These are phyloP conservation scores for Fusarium sp. DNA, from an alignment of 2,329 filamentous ascomycete genomes.

Conservation along the genomic window DNA sequence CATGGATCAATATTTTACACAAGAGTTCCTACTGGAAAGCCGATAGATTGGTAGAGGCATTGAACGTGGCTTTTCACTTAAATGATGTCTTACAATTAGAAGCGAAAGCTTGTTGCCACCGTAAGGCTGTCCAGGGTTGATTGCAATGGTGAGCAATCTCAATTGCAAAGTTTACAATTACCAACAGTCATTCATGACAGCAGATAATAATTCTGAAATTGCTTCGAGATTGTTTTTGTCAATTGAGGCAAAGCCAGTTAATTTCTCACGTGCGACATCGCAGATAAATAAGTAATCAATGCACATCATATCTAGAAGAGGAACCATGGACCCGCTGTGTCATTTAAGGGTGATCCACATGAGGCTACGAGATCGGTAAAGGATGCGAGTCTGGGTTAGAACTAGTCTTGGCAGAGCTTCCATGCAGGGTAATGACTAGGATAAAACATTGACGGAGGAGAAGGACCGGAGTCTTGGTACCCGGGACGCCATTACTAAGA, in stretches of 20 bases:
- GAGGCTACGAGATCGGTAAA: neutral
- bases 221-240: rapidly evolving
- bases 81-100: neutral
- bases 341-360: neutral
- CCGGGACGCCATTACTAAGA: neutral
- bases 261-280: neutral
- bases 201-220: no score
- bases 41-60: neutral
- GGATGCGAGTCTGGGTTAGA: neutral
- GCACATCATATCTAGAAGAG: neutral
- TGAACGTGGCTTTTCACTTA: neutral
- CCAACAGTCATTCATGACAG: rapidly evolving
- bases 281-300: neutral
- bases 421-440: neutral
- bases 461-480: neutral
- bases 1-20: neutral
- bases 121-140: neutral
- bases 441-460: neutral
- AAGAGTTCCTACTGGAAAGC: neutral
- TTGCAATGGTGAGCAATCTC: no score
- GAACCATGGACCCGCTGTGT: neutral
- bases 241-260: neutral
- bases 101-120: neutral
- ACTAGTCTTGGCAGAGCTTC: neutral
- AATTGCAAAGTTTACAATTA: no score